Conservation (phyloP, 305 asterid genomes). For the Solanum aculeatissimum region DNA sequence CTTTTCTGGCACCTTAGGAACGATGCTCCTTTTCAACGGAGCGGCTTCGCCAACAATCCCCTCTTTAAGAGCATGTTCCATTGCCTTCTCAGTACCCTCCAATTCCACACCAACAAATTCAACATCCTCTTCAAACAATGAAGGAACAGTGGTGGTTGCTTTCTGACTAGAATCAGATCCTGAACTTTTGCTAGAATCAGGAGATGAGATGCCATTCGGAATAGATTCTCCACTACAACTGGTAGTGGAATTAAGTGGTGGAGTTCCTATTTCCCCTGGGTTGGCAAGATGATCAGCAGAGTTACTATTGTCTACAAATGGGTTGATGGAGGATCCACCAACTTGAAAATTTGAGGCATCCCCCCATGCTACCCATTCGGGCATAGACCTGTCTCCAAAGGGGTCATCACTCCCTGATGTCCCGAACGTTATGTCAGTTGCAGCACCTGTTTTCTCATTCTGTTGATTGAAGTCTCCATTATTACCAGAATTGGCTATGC, state of each 20-base stretch:
- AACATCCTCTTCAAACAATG: slow-evolving; percentile 91
- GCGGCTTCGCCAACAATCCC: slow-evolving; percentile 94
- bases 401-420: slow-evolving; percentile 59
- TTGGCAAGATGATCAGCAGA: slow-evolving; percentile 4
- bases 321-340: slow-evolving; percentile 59
- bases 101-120: slow-evolving; percentile 90
- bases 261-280: slow-evolving; percentile 7
- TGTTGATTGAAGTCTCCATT: slow-evolving; percentile 11
- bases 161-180: slow-evolving; percentile 30
- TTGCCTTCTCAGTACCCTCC: slow-evolving; percentile 86
- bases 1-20: slow-evolving; percentile 34
- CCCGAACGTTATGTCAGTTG: slow-evolving; percentile 46
- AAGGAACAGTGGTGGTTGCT: slow-evolving; percentile 39
- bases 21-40: slow-evolving; percentile 42
- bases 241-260: slow-evolving; percentile 16
- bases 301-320: slow-evolving; percentile 43
- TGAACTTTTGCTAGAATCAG: slow-evolving; percentile 22
- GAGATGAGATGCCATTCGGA: slow-evolving; percentile 32
- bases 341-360: slow-evolving; percentile 51
- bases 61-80: slow-evolving; percentile 90
- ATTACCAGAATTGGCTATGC: slow-evolving; percentile 11
- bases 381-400: slow-evolving; percentile 73
- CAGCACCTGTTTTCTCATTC: slow-evolving; percentile 17
- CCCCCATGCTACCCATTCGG: slow-evolving; percentile 95
- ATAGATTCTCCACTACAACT: slow-evolving; percentile 28